Evolutionary conservation across 2,329 filamentous ascomycete genomes (phyloP), one percentile per base, ranked within the genome.

Genomic region (Ophiostoma perfectum): DNA sequence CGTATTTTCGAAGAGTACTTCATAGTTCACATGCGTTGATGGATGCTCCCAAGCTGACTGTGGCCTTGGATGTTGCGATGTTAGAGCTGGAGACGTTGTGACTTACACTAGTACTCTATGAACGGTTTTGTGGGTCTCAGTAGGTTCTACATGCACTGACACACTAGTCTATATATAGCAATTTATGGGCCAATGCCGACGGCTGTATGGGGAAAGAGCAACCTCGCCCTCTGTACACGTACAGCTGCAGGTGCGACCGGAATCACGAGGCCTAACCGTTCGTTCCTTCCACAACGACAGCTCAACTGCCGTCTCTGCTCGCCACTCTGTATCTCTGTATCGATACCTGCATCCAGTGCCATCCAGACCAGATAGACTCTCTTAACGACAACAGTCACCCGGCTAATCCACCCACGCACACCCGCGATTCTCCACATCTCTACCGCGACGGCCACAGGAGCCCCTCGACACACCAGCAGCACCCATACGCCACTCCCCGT

Each of bases 201-300:
- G 55, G 27, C 36, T 60, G 55, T 60, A 60, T 60, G 55, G 55
- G 55, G 55, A 60, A 60, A 16, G 55, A 39, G 36, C 55, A 36
- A 60, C 11, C 55, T 36, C 11, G 47, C 6, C 52, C 36, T 38
- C 52, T 58, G 49, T 27, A 55, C 49, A 18, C 66, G 39, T 47
- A 63, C 44, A 65, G 66, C 45, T 47, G 18, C 49, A 55, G 18
- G n/a, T 7, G 49, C 49, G 49, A 55, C 49, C 49, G 9, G 49
- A 9, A 55, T 55, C 49, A 55, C 49, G n/a, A 55, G 49, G 27
- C 8, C n/a, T 2, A 27, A 55, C 4, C 12, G n/a, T 3, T 27
- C 18, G 5, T 14, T 27, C 18, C 49, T 11, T 27, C n/a, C 18
- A 36, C 49, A 14, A 55, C 49, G 49, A 11, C 49, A 27, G 49